Conservation (phyloP, 1,284 basidiomycete species). For the Meripilus lineatus region DNA sequence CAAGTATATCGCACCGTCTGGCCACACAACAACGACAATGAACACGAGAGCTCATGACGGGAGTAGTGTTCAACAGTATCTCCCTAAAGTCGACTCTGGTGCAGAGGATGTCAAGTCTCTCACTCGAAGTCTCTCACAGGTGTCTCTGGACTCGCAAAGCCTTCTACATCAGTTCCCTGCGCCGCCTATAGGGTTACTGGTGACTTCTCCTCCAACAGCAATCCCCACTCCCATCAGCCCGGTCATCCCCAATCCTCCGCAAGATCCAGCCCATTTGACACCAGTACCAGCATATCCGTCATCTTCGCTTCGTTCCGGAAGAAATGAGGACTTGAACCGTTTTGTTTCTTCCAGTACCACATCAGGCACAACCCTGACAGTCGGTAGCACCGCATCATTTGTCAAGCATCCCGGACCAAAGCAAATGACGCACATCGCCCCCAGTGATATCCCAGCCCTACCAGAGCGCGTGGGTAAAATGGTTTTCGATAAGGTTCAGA, state of each 20-base stretch:
- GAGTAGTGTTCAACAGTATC: constrained; percentile 6
- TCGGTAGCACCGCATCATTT: constrained; percentile 71
- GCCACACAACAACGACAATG: constrained; percentile 21
- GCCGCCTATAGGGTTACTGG: constrained; percentile 22
- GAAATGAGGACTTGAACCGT: constrained; percentile 74
- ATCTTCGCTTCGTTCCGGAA: constrained; percentile 43
- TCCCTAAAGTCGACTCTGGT: background rate
- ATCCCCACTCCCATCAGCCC: constrained; percentile 17
- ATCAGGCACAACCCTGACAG: constrained; percentile 69
- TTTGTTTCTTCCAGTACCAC: constrained; percentile 81
- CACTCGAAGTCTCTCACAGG: constrained; percentile 15
- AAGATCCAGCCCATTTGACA: constrained; percentile 18
- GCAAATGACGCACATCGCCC: constrained; percentile 74
- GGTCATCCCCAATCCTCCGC: constrained; percentile 4
- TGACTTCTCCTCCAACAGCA: constrained; percentile 21
- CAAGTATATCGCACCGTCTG: background rate
- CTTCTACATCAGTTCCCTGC: constrained; percentile 28
- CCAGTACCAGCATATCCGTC: constrained; percentile 41
- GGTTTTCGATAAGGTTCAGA: constrained; percentile 76
- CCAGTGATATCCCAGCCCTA: constrained; percentile 69
- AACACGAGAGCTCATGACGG: too few relatives aligned
- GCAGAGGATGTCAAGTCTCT: constrained; percentile 12
- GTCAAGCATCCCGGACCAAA: constrained; percentile 79
- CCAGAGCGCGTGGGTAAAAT: constrained; percentile 81
- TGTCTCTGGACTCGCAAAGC: constrained; percentile 23